Evolutionary conservation across 1,284 basidiomycete species (phyloP), one percentile per base, ranked within the genome.

Genomic region (Cystobasidiaceae sp.): DNA sequence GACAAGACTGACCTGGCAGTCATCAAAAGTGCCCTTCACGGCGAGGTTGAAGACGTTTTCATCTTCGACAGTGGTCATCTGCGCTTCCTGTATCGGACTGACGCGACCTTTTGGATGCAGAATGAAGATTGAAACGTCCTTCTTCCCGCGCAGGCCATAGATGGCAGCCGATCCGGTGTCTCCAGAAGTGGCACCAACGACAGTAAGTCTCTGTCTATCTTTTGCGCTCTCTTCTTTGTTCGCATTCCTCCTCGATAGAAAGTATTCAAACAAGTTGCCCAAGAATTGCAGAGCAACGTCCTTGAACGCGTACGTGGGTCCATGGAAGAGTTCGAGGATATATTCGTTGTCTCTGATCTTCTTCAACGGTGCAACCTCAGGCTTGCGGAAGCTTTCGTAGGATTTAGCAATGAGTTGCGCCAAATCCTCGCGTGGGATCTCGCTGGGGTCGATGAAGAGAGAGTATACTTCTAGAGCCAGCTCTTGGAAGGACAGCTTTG

Each of bases 121-220:
- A 74, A 99, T 98, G 80, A 97, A 98, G 77, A 98, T 96, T 67
- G 90, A 90, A 72, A 98, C 84, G 74, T 97, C 89, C 57, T 86
- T 85, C 78, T 97, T 99, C 72, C 88, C 89, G 52, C 94, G 84
- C 27, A 98, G 82, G 57, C 94, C 94, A 76, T 97, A 97, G 75
- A 98, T 98, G 15, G 96, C 96, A 44, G 96, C 96, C 88, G 87
- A 89, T 75, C 96, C 96, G 0, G 96, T 99, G 78, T 98, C 96
- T 27, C 96, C 96, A 73, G 89, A 93, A 1, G 93, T 98, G 1
- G 94, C 96, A 50, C 96, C 96, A 21, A 98, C 86, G 6, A 99
- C 90, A 1, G 96, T 98, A 75, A 98, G 79, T 71, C 82, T 83
- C 75, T 96, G 88, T 66, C 81, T 81, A 55, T 78, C 76, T 54